phyloP scores from a whole-genome alignment of 2,329 filamentous ascomycete genomes.

The Cladosporium sp. region DNA sequence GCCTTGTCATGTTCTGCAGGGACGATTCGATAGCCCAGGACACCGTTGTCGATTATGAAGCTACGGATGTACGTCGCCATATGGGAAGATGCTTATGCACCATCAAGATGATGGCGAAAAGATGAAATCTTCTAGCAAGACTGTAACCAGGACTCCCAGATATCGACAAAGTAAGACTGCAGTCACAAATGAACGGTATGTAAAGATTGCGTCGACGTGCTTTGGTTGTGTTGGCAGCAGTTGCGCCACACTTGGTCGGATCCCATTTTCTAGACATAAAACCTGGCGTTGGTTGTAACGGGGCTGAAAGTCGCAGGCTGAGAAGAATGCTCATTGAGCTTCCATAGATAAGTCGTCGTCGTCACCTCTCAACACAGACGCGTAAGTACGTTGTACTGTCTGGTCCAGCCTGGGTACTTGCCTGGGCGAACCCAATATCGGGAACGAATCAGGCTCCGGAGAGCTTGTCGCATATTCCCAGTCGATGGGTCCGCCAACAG shows the following conservation, averaged over 20 bases:
- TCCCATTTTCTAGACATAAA: neutral
- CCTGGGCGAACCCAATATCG: neutral
- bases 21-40: neutral
- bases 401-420: neutral
- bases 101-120: neutral
- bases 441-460: constrained; percentile 8
- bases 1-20: neutral
- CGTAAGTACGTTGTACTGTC: constrained; percentile 2
- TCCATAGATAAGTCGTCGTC: neutral
- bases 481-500: constrained; percentile 30
- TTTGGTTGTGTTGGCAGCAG: neutral
- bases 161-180: neutral
- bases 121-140: neutral
- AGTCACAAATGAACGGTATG: neutral
- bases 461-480: constrained; percentile 25
- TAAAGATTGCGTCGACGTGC: neutral
- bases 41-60: neutral
- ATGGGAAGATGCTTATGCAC: neutral
- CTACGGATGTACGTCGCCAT: neutral
- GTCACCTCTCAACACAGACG: constrained; percentile 9
- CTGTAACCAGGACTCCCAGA: neutral
- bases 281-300: neutral
- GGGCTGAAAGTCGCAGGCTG: neutral
- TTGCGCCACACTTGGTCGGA: neutral
- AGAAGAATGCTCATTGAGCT: neutral